These are phyloP conservation scores for Cutaneotrichosporon sp. DNA, from an alignment of 1,284 basidiomycete genomes.

Conservation along the genomic window DNA sequence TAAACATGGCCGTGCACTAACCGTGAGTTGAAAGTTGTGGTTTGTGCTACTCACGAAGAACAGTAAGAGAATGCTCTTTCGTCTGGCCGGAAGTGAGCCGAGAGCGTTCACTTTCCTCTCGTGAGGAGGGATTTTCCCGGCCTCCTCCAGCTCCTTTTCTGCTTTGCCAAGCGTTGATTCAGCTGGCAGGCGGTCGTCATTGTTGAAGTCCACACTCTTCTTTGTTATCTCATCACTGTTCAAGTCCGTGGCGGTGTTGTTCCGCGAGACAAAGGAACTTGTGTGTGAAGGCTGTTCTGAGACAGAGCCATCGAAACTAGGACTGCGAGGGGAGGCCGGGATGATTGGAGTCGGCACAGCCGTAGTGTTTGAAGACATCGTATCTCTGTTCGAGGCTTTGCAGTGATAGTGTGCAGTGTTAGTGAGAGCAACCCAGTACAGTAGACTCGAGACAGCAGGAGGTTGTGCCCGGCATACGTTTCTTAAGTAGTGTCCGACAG, in stretches of 20 bases:
- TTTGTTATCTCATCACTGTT: not conserved
- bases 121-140: not conserved
- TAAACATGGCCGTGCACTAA: slow-evolving; percentile 29
- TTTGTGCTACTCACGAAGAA: slow-evolving; percentile 26
- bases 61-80: slow-evolving; percentile 33
- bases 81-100: slow-evolving; percentile 16
- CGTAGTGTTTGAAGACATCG: too few species aligned
- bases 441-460: too few species aligned
- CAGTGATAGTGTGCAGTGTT: too few species aligned
- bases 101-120: slow-evolving; percentile 18
- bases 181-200: not conserved
- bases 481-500: too few species aligned
- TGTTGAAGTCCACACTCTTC: not conserved
- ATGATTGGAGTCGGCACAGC: too few species aligned
- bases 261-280: not conserved
- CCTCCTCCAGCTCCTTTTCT: not conserved
- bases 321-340: too few species aligned
- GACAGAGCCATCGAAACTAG: too few species aligned
- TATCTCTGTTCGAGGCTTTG: too few species aligned
- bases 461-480: too few species aligned
- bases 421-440: too few species aligned
- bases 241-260: not conserved
- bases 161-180: not conserved
- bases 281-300: not conserved
- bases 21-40: not conserved